phyloP scores from a whole-genome alignment of 306 rosid genomes.

The Ochetophila trinervis region DNA sequence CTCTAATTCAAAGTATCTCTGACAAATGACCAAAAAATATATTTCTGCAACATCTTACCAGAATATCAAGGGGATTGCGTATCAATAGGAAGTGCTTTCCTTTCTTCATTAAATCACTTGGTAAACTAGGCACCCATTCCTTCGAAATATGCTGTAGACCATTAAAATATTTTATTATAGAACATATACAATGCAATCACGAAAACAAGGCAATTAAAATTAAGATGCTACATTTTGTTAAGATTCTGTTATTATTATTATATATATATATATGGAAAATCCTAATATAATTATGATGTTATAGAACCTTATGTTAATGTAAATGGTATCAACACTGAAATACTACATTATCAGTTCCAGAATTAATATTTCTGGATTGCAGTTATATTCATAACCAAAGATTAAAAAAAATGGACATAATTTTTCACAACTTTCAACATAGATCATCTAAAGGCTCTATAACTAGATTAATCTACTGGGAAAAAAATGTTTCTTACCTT shows the following conservation, averaged over 20 bases:
- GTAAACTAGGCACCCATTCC: conserved; percentile 55
- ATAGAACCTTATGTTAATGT: too few relatives aligned
- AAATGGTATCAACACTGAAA: too few relatives aligned
- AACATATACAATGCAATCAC: conserved; percentile 15
- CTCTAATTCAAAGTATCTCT: conserved; percentile 4
- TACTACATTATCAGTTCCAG: too few relatives aligned
- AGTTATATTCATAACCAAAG: too few relatives aligned
- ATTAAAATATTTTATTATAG: conserved; percentile 8
- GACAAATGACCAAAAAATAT: conserved; percentile 11
- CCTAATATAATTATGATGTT: not conserved
- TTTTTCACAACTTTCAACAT: not conserved
- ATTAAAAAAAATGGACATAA: too few relatives aligned
- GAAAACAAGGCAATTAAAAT: not conserved
- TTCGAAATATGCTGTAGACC: conserved; percentile 67
- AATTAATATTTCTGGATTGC: too few relatives aligned
- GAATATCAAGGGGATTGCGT: conserved; percentile 74
- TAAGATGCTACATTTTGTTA: not conserved
- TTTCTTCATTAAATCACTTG: conserved; percentile 56
- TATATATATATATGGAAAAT: not conserved
- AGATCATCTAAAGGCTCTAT: not conserved
- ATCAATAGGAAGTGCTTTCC: conserved; percentile 81
- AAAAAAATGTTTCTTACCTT: conserved; percentile 46
- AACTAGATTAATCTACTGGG: not conserved
- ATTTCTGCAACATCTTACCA: conserved; percentile 41
- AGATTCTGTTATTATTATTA: not conserved